Base-by-base conservation (phyloP, 208 protist species). In the Wallacemonas sp. region DNA sequence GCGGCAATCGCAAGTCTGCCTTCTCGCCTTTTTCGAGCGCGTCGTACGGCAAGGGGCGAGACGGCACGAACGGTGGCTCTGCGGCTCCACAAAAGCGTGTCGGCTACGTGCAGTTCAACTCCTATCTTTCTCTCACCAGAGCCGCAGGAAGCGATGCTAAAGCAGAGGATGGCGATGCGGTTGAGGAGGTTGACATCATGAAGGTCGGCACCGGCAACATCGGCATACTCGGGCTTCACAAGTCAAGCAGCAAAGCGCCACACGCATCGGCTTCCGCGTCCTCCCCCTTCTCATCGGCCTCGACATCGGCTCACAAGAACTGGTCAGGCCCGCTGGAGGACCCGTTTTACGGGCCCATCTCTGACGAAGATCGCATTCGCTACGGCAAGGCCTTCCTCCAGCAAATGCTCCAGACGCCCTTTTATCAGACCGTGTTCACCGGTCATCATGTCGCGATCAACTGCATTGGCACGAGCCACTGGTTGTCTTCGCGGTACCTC, bases 371-470 rank as follows among this genome's bases (percentile, higher is more conserved):
- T 26, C 51, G 51, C 51, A 24, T 58, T 19, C 51, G 26, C 51
- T 58, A 58, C 51, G 75, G 55, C 45, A 62, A 84, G 36, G 53
- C 54, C 28, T 80, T 88, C 62, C 55, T 91, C 33, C 67, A 63
- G 17, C 51, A 78, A 56, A 55, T 88, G 42, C 61, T 83, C 36
- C 67, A 81, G 34, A 88, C 69, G 30, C 65, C 41, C 36, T 91
- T 89, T 45, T 88, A 92, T 22, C 54, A 63, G 26, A 79, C 70
- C 21, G 68, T 92, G 12, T 92, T 92, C 42, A 72, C 80, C 8
- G 82, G 79, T 2, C 86, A 92, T 62, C 70, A 88, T 36, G 80
- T 85, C 15, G 77, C 75, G 2, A 80, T 87, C 55, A 85, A 87
- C 71, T 86, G 76, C 66, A 60, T 92, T 11, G 80, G 77, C 17